Percentiles rank a stretch among this genome's conserved stretches.
Evolutionary conservation across 148 eudicot genomes (phyloP).

Genomic region (Cornus controversa): DNA sequence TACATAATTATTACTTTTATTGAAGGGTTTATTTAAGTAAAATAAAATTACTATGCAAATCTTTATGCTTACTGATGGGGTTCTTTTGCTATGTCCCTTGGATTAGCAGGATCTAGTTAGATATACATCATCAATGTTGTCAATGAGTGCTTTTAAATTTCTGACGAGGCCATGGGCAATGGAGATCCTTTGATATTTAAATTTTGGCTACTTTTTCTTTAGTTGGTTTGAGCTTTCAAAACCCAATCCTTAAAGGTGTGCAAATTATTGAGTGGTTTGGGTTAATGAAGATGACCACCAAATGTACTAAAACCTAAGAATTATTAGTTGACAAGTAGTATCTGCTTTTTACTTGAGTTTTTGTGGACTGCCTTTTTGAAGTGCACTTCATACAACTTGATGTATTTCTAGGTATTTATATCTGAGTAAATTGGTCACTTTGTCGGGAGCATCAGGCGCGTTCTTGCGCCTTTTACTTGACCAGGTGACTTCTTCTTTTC

Average conservation of each 20-base stretch:
- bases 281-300: constrained; percentile 6
- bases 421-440: constrained; percentile 54
- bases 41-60: not conserved
- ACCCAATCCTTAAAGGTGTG: not conserved
- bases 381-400: not conserved
- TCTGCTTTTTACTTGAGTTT: not conserved
- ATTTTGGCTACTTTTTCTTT: too few relatives aligned
- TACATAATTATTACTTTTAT: not conserved
- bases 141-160: constrained; percentile 6
- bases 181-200: too few relatives aligned
- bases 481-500: constrained; percentile 38
- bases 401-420: constrained; percentile 47
- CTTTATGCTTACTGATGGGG: not conserved
- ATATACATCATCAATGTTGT: not conserved
- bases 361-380: not conserved
- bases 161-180: too few relatives aligned
- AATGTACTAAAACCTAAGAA: not conserved
- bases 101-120: constrained; percentile 7
- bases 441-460: constrained; percentile 65
- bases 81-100: not conserved
- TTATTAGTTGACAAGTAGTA: not conserved
- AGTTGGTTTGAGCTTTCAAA: too few relatives aligned
- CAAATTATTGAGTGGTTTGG: constrained; percentile 5
- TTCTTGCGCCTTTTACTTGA: constrained; percentile 61
- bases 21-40: not conserved